A percentile compares a stretch with the other conserved stretches of the same genome.
phyloP scores from a whole-genome alignment of 148 eudicot genomes.

The Tetragonia tetragonoides region DNA sequence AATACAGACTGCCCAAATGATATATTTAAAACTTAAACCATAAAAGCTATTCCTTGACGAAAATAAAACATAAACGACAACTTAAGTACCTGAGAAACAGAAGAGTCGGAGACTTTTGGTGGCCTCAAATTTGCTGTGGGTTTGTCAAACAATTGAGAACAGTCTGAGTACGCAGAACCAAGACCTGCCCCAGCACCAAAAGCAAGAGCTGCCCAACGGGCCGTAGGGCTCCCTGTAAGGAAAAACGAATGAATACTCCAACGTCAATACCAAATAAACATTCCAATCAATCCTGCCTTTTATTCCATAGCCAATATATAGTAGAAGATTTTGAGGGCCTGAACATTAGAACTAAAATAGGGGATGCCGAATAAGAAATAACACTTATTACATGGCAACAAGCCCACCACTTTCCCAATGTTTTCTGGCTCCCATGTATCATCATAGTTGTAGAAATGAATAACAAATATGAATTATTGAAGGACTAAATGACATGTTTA shows the following conservation, averaged over 20 bases:
- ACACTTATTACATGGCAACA: not conserved
- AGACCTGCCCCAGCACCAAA: conserved; percentile 88
- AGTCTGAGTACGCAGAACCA: conserved; percentile 87
- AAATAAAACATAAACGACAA: not conserved
- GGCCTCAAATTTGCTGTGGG: conserved; percentile 42
- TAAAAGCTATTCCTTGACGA: not conserved
- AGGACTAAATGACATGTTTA: not conserved
- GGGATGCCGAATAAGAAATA: not conserved
- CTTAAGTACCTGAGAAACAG: conserved; percentile 42
- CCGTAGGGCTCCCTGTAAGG: conserved; percentile 67
- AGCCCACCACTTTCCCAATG: not conserved
- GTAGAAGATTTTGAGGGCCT: not conserved
- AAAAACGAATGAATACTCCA: conserved; percentile 6
- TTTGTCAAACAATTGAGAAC: conserved; percentile 58
- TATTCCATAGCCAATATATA: not conserved
- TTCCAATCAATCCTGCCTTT: not conserved
- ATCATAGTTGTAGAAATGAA: not conserved
- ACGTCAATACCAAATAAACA: not conserved
- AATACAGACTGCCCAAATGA: not conserved
- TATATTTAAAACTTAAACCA: not conserved
- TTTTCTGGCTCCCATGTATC: not conserved
- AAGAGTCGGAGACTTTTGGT: conserved; percentile 32
- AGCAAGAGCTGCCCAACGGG: conserved; percentile 93
- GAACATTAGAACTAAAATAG: not conserved
- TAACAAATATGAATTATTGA: not conserved